Evolutionary conservation across 139 green algal species (phyloP).

Genomic region (Tetraselmis striata): DNA sequence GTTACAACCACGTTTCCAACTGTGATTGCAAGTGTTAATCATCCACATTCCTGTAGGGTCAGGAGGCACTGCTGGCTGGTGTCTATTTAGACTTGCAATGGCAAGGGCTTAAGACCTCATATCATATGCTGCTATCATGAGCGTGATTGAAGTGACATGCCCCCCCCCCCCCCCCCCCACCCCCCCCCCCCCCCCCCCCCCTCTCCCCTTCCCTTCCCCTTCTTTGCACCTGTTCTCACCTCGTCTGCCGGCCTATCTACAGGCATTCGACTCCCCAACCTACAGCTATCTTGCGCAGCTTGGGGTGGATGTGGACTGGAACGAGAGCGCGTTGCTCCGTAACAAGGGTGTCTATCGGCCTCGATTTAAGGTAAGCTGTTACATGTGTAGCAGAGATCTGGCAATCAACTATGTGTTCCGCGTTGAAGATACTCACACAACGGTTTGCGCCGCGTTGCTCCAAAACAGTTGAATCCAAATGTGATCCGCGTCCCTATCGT

Average conservation of each 20-base stretch:
- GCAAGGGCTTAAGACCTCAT: too few relatives aligned
- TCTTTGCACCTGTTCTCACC: too few relatives aligned
- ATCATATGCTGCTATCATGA: too few relatives aligned
- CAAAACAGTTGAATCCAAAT: conserved; percentile 48
- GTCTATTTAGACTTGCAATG: too few relatives aligned
- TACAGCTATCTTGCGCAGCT: conserved; percentile 74
- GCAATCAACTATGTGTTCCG: neutral
- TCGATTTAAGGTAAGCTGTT: conserved; percentile 45
- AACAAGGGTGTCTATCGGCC: conserved; percentile 64
- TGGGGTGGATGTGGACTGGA: conserved; percentile 71
- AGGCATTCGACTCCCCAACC: conserved; percentile 56
- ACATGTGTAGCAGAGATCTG: too few relatives aligned
- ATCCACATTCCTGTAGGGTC: conserved; percentile 14
- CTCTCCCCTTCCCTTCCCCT: too few relatives aligned
- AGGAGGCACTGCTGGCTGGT: too few relatives aligned
- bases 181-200: too few relatives aligned
- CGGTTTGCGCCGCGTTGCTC: neutral
- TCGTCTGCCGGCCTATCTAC: too few relatives aligned
- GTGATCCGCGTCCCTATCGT: conserved; percentile 82
- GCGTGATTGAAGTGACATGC: too few relatives aligned
- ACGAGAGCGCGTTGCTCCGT: neutral
- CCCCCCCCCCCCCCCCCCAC: too few relatives aligned
- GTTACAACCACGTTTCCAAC: neutral
- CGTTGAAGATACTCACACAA: neutral
- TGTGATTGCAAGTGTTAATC: neutral